phyloP scores from a whole-genome alignment of 2,329 filamentous ascomycete genomes.

The Westerdykella sp. region DNA sequence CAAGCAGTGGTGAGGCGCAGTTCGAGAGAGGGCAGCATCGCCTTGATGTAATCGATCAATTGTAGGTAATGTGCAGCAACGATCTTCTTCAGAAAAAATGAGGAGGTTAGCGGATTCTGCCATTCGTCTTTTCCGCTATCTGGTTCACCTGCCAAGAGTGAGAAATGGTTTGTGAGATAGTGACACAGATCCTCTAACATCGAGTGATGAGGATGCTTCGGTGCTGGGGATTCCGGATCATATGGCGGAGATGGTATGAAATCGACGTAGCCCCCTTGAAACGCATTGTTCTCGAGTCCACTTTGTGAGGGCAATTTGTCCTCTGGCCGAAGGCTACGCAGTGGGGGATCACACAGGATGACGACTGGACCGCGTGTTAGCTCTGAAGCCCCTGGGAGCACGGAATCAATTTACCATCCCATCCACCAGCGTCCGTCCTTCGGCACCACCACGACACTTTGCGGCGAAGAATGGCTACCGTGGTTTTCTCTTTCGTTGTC shows the following conservation, averaged over 20 bases:
- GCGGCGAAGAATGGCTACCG: slow-evolving; percentile 21
- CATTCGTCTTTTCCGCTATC: slow-evolving; percentile 9
- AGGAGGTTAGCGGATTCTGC: slow-evolving; percentile 15
- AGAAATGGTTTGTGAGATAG: slow-evolving; percentile 20
- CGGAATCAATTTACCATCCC: slow-evolving; percentile 23
- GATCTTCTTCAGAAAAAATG: slow-evolving; percentile 30
- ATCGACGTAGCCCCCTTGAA: slow-evolving; percentile 29
- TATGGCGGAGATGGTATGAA: slow-evolving; percentile 17
- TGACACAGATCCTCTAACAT: slow-evolving; percentile 26
- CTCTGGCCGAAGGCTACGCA: slow-evolving; percentile 10
- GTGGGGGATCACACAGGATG: slow-evolving; percentile 29
- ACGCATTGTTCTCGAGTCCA: slow-evolving; percentile 15
- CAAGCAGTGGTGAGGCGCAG: slow-evolving; percentile 27
- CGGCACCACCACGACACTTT: slow-evolving; percentile 29
- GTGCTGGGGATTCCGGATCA: not conserved
- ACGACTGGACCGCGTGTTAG: slow-evolving; percentile 14
- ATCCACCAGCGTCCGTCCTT: slow-evolving; percentile 16
- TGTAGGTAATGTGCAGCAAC: slow-evolving; percentile 30
- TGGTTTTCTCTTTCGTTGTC: slow-evolving; percentile 19
- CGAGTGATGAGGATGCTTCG: slow-evolving; percentile 19
- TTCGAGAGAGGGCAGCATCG: slow-evolving; percentile 30
- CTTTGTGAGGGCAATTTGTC: not conserved
- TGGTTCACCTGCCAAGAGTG: slow-evolving; percentile 6
- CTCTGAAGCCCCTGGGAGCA: not conserved
- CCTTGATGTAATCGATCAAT: slow-evolving; percentile 32